phyloP scores from a whole-genome alignment of 2,329 filamentous ascomycete species.

The Hymenoscyphus infarciens region DNA sequence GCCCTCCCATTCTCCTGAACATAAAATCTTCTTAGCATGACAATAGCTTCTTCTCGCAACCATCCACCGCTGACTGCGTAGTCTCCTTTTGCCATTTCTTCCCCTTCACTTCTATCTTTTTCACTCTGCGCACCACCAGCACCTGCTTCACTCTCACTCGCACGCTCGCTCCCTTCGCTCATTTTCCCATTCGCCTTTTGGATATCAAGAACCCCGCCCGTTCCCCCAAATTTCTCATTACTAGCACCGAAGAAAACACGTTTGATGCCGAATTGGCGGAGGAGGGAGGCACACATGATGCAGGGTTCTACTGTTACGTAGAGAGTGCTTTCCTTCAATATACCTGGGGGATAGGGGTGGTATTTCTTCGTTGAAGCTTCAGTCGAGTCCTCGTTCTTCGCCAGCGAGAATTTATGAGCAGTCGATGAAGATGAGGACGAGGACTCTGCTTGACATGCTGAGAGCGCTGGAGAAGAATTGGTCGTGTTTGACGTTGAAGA shows the following conservation, averaged over 20 bases:
- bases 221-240: conserved; percentile 96
- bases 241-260: conserved; percentile 92
- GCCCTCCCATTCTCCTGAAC: conserved; percentile 91
- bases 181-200: conserved; percentile 44
- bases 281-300: conserved; percentile 94
- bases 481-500: conserved; percentile 27
- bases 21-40: conserved; percentile 88
- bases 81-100: conserved; percentile 64
- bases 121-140: neutral
- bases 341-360: neutral
- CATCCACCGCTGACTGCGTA: conserved; percentile 84
- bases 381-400: neutral
- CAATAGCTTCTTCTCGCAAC: conserved; percentile 88
- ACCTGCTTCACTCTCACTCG: conserved; percentile 27
- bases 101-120: conserved; percentile 2
- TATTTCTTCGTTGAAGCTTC: neutral
- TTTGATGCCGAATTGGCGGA: conserved; percentile 82
- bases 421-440: neutral
- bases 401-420: neutral
- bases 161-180: no score
- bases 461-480: neutral
- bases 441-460: no score
- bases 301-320: conserved; percentile 99
- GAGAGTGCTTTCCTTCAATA: conserved; percentile 69
- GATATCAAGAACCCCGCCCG: conserved; percentile 86